phyloP scores from a whole-genome alignment of 306 rosid species.

The Pachyrhizus erosus region DNA sequence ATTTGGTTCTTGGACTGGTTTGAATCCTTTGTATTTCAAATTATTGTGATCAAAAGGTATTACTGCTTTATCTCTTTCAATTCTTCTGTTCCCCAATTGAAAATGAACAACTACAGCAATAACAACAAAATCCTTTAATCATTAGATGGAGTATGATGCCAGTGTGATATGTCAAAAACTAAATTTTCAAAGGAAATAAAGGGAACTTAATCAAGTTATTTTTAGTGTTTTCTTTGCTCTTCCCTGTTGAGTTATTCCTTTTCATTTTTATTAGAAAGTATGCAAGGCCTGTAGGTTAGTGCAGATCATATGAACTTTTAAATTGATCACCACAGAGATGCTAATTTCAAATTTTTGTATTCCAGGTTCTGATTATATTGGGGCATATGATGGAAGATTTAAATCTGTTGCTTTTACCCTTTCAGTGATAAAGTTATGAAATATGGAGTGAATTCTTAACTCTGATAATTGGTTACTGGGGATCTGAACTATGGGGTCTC shows the following conservation, averaged over 20 bases:
- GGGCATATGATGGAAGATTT: conserved; percentile 39
- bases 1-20: conserved; percentile 1
- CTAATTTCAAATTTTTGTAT: conserved; percentile 42
- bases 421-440: not conserved
- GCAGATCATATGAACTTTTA: conserved; percentile 28
- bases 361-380: conserved; percentile 39
- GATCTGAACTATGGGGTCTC: conserved; percentile 85
- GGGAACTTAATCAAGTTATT: too few species aligned
- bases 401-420: conserved; percentile 1
- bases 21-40: conserved; percentile 12
- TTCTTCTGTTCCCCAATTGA: not conserved
- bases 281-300: conserved; percentile 24
- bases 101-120: not conserved
- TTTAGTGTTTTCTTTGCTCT: not conserved
- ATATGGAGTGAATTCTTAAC: conserved; percentile 39
- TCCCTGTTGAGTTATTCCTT: not conserved
- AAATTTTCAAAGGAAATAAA: not conserved
- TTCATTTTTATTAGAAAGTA: conserved; percentile 1
- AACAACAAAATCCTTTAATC: not conserved
- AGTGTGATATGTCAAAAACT: conserved; percentile 16
- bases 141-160: not conserved
- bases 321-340: conserved; percentile 26
- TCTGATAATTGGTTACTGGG: conserved; percentile 56
- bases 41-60: not conserved
- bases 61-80: conserved; percentile 3